phyloP scores from a whole-genome alignment of 139 green algal species.

The Monoraphidium neglectum region DNA sequence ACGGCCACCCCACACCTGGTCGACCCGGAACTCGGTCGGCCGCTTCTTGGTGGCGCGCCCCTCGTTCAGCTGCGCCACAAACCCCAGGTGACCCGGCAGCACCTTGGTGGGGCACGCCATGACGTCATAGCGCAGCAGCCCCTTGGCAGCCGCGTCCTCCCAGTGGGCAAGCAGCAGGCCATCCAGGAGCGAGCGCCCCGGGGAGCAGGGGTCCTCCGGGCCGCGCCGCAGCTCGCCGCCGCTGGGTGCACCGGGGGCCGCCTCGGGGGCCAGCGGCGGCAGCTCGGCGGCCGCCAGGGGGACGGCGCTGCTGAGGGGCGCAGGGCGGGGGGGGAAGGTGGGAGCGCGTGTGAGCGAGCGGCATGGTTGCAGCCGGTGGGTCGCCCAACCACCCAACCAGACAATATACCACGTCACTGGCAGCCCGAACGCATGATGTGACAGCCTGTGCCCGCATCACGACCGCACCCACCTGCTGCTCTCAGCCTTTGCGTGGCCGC shows the following conservation, averaged over 20 bases:
- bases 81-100: conserved; percentile 80
- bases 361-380: background rate
- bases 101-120: conserved; percentile 86
- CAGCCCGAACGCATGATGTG: background rate
- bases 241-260: conserved; percentile 4
- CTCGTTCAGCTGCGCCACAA: conserved; percentile 95
- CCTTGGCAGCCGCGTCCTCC: conserved; percentile 70
- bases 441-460: background rate
- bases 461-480: background rate
- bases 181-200: conserved; percentile 59
- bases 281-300: background rate
- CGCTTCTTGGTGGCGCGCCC: conserved; percentile 95
- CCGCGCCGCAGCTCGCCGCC: background rate
- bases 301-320: background rate
- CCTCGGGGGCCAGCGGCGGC: no score
- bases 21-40: conserved; percentile 94
- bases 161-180: conserved; percentile 70
- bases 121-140: conserved; percentile 87
- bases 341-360: background rate
- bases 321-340: background rate
- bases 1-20: conserved; percentile 64
- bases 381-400: background rate
- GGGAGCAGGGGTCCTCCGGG: conserved; percentile 5
- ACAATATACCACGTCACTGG: background rate
- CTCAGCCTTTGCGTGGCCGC: conserved; percentile 21